These are phyloP conservation scores for Kodamaea laetipori DNA, from an alignment of 805 yeast genomes.

Conservation along the genomic window DNA sequence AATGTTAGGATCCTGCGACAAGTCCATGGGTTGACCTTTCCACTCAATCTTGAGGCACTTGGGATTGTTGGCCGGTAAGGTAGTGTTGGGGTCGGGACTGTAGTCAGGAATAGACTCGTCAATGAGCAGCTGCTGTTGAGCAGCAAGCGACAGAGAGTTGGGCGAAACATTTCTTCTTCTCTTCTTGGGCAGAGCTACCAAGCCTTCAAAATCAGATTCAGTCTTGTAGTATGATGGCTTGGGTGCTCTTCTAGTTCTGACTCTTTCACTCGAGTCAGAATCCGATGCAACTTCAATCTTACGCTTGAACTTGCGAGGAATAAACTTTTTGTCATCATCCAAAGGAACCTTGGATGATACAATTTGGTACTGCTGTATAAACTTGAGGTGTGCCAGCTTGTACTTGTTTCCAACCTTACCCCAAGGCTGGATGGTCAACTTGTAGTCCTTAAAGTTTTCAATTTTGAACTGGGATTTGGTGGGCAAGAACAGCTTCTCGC, in stretches of 20 bases:
- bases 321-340: constrained; percentile 11
- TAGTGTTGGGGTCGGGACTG: constrained; percentile 62
- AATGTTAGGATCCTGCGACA: constrained; percentile 72
- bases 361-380: constrained; percentile 53
- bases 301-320: constrained; percentile 17
- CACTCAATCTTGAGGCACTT: constrained; percentile 87
- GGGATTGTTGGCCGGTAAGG: constrained; percentile 64
- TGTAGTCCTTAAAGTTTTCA: constrained; percentile 47
- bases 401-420: constrained; percentile 44
- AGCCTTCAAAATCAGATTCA: constrained; percentile 17
- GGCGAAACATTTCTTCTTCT: constrained; percentile 34
- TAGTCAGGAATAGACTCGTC: constrained; percentile 79
- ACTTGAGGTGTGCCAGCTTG: constrained; percentile 51
- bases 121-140: constrained; percentile 50
- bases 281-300: constrained; percentile 11
- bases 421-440: constrained; percentile 57
- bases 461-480: constrained; percentile 42
- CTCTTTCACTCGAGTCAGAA: constrained; percentile 38
- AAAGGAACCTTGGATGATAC: constrained; percentile 19
- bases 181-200: constrained; percentile 42
- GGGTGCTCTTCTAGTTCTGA: constrained; percentile 61
- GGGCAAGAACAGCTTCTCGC: constrained; percentile 10
- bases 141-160: constrained; percentile 36
- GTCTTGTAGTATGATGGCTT: constrained; percentile 30
- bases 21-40: constrained; percentile 98